Evolutionary conservation across 1,139 yeast genomes (phyloP).

Genomic region (Nakaseomyces glabratus): DNA sequence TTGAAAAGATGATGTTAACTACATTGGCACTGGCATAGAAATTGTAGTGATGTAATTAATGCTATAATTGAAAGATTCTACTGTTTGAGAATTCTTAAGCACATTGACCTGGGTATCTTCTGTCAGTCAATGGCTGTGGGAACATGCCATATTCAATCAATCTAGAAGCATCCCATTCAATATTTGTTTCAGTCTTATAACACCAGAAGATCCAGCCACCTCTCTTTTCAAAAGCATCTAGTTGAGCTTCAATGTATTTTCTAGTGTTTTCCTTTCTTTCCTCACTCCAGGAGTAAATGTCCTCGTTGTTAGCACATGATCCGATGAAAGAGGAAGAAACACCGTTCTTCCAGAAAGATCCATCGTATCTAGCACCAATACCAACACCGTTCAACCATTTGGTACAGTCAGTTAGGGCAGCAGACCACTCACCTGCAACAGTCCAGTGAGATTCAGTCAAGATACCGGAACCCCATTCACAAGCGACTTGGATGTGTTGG

Average conservation of each 20-base stretch:
- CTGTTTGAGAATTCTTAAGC: too few species aligned
- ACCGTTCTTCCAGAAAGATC: conserved; percentile 38
- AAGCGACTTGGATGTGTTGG: conserved; percentile 55
- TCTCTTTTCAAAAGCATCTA: conserved; percentile 67
- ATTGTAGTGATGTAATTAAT: too few species aligned
- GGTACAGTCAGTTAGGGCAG: conserved; percentile 90
- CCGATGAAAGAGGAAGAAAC: conserved; percentile 47
- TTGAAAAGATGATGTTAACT: too few species aligned
- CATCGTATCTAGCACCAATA: conserved; percentile 79
- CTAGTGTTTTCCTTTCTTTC: conserved; percentile 52
- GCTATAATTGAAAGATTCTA: too few species aligned
- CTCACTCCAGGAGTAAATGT: conserved; percentile 51
- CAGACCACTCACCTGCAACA: conserved; percentile 87
- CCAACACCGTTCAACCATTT: conserved; percentile 89
- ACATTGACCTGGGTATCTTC: conserved; percentile 67
- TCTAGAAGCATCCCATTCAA: conserved; percentile 78
- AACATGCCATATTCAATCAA: conserved; percentile 52
- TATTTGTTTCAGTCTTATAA: conserved; percentile 75
- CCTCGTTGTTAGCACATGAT: conserved; percentile 52
- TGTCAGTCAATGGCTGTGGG: conserved; percentile 66
- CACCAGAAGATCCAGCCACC: conserved; percentile 94
- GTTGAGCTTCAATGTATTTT: conserved; percentile 75
- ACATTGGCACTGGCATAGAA: too few species aligned
- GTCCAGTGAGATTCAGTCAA: conserved; percentile 58
- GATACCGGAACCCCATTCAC: conserved; percentile 49